Evolutionary conservation across 2,329 filamentous ascomycete genomes (phyloP).

Genomic region (Ophiostoma sp.): DNA sequence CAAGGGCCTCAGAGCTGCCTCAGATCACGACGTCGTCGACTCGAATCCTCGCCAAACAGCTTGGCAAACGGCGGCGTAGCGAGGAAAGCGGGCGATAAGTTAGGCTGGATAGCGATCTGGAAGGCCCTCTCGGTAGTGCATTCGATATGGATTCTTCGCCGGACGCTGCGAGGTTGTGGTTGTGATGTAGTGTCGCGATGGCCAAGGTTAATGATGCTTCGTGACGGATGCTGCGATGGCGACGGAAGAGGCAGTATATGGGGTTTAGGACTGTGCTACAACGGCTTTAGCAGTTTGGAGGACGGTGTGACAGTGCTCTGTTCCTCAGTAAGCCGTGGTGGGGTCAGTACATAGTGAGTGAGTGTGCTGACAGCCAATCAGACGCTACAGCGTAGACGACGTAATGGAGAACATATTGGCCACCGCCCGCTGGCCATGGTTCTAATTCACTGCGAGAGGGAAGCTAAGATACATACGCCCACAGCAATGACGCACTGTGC

Average conservation of each 20-base stretch:
- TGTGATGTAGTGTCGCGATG: background rate
- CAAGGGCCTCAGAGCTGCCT: background rate
- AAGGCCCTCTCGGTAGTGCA: background rate
- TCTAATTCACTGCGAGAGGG: background rate
- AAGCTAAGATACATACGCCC: too few relatives aligned
- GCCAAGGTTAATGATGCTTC: background rate
- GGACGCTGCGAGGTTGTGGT: background rate
- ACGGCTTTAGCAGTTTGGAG: background rate
- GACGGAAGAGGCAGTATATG: background rate
- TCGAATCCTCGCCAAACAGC: conserved; percentile 11
- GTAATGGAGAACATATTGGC: background rate
- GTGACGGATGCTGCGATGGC: background rate
- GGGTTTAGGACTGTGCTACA: background rate
- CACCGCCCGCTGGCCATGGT: background rate
- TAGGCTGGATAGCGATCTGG: background rate
- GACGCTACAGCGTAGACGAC: background rate
- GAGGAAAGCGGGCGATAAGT: background rate
- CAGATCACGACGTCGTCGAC: conserved; percentile 6
- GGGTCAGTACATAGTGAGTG: background rate
- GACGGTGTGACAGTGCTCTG: background rate
- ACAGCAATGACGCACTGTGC: conserved; percentile 11
- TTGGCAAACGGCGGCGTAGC: background rate
- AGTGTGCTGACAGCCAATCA: background rate
- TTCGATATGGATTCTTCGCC: background rate
- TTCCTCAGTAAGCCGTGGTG: background rate